Evolutionary conservation across 805 yeast species (phyloP), one percentile per base, ranked within the genome.

Genomic region (Cyberlindnera xishuangbannaensis): DNA sequence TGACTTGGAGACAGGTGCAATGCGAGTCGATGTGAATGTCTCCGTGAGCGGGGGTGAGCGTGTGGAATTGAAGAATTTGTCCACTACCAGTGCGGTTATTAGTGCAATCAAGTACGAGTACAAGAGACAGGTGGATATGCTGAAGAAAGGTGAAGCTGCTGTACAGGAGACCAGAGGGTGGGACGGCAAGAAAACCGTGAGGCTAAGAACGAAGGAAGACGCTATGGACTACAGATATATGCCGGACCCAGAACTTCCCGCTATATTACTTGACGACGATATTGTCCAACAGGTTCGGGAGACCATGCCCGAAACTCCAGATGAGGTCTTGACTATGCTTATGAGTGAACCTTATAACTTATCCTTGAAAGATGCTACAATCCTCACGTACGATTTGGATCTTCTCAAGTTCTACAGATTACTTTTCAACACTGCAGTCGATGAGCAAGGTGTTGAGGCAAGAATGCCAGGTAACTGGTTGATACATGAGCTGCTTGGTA

Each of bases 1-100:
- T 12, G 95, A 88, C 45, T 65, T 92, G 51, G 97, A 92, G 52
- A 76, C 87, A 1, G 98, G 98, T 6, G 92, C 97, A 0, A 81
- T 92, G 71, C 69, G 98, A 49, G 92, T 90, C 5, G 98, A 92
- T 52, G 97, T 86, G 8, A 92, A 92, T 45, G 71, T 92, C n/a
- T 83, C 94, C 16, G 77, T 90, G 6, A 73, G 75, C 41, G 72
- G 70, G 13, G 76, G 80, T 36, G 67, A 76, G 26, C 60, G 97
- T 39, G 86, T 90, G 15, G 98, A 92, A 50, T 70, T 92, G 48
- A 92, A 92, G 55, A 92, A 92, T 56, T 62, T 92, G 46, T 83
- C 95, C 8, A 84, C 88, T 19, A 78, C 87, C 0, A 71, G 85
- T 12, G 88, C 94, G 7, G 84, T 90, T 13, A 62, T 71, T 11